phyloP scores from a whole-genome alignment of 2,329 filamentous ascomycete species.

The Ophiostoma perfectum region DNA sequence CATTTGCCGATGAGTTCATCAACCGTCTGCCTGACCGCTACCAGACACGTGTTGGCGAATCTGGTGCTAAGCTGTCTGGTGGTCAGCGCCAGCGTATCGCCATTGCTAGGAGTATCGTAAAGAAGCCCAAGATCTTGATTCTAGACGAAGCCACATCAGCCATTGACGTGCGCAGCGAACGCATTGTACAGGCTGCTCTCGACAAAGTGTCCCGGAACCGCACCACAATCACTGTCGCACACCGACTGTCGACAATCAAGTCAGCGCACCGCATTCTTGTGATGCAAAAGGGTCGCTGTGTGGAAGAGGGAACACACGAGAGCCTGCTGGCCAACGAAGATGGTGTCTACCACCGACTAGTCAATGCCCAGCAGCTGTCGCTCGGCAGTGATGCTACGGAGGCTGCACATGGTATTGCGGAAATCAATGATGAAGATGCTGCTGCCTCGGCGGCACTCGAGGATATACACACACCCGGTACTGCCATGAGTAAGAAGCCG shows the following conservation, averaged over 20 bases:
- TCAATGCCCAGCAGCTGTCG: not conserved
- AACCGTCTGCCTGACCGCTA: constrained; percentile 32
- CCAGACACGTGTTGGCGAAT: constrained; percentile 29
- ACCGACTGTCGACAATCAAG: constrained; percentile 66
- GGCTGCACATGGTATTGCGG: not conserved
- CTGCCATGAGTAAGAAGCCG: not conserved
- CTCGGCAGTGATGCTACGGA: not conserved
- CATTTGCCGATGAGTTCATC: constrained; percentile 56
- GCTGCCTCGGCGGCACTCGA: not conserved
- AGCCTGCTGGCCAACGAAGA: constrained; percentile 54
- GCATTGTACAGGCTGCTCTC: constrained; percentile 58
- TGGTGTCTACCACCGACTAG: constrained; percentile 35
- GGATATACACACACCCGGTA: not conserved
- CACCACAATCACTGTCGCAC: constrained; percentile 87
- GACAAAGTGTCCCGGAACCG: constrained; percentile 57
- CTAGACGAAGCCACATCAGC: constrained; percentile 66
- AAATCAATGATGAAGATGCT: not conserved
- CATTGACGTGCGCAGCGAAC: constrained; percentile 62
- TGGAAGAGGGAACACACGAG: constrained; percentile 70
- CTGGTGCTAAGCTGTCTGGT: constrained; percentile 53
- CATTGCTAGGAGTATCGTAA: constrained; percentile 66
- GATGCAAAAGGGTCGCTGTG: constrained; percentile 60
- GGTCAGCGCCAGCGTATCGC: constrained; percentile 68
- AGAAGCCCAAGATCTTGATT: constrained; percentile 60
- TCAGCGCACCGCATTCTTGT: constrained; percentile 76